Base-by-base conservation (phyloP, 1,284 basidiomycete species). In the Sanghuangporus weigelae region DNA sequence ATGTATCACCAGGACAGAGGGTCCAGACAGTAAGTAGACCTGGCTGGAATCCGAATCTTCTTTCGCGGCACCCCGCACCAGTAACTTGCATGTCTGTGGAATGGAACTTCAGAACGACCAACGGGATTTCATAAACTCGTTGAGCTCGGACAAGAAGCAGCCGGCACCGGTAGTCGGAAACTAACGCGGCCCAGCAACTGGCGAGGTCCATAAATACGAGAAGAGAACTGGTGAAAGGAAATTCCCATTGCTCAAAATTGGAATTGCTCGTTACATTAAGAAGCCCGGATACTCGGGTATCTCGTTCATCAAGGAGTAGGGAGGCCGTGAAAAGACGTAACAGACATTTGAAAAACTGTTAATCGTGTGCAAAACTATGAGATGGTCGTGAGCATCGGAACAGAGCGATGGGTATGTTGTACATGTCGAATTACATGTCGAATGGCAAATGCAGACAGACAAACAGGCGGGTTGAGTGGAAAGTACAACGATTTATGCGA, bases 341-440 rank as follows among this genome's bases (percentile, higher is more conserved):
- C 53, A 54, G 31, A 54, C 53, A 54, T 14, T 10, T 16, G 31
- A 26, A 26, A 38, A 54, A 38, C 53, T 54, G 31, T 38, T 36
- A 19, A 54, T 54, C 12, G 31, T 38, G 36, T 38, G 53, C 26
- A 38, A 36, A 35, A 26, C 39, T 14, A 54, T n/a, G n/a, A 54
- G 38, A 6, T 7, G 14, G 53, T 54, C 53, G 31, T 54, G 31
- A 54, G 53, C 53, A 19, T 38, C 53, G 31, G 53, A 38, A 36
- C 53, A n/a, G 31, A 54, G 19, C 16, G 53, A 38, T n/a, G 44
- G 44, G 44, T 46, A n/a, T 60, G 58, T 60, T 60, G 49, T 60
- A 60, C 58, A 60, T 19, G 26, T 51, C 58, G 44, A 51, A 51
- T 60, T 60, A 60, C 58, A 60, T 19, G 26, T 51, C 58, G 44